These are phyloP conservation scores for Nicotiana obtusifolia DNA, from an alignment of 257 asterid genomes.

Conservation along the genomic window DNA sequence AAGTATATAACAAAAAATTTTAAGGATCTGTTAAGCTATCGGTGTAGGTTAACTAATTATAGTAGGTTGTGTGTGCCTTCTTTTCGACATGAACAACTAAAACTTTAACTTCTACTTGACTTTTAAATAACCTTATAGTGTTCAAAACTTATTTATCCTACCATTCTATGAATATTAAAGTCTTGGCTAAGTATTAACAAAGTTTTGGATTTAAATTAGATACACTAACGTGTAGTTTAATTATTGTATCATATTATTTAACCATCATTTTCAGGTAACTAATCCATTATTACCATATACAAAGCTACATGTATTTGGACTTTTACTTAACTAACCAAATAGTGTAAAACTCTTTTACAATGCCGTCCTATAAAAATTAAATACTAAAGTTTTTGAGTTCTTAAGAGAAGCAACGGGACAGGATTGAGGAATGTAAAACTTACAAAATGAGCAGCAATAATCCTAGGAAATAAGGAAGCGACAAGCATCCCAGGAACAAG, in stretches of 20 bases:
- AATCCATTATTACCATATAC: background rate
- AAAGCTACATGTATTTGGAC: too few species aligned
- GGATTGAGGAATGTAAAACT: conserved; percentile 10
- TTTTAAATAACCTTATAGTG: background rate
- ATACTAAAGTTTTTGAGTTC: background rate
- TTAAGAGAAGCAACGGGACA: background rate
- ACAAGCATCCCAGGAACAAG: conserved; percentile 78
- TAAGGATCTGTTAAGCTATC: background rate
- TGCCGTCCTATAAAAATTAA: too few species aligned
- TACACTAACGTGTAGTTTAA: background rate
- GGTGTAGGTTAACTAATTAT: background rate
- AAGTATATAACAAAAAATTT: background rate
- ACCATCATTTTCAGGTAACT: background rate
- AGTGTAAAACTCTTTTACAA: background rate
- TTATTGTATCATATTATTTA: background rate
- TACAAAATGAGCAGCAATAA: conserved; percentile 71
- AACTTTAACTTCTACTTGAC: background rate
- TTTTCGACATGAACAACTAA: background rate
- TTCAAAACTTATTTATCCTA: background rate
- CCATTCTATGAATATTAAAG: background rate
- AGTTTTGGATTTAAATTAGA: background rate
- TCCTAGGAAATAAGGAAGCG: conserved; percentile 75
- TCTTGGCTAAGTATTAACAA: background rate
- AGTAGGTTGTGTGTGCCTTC: background rate
- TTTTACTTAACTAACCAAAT: too few species aligned